phyloP scores from a whole-genome alignment of 176 grass and related monocot genomes.

The Oropetium thomaeum region DNA sequence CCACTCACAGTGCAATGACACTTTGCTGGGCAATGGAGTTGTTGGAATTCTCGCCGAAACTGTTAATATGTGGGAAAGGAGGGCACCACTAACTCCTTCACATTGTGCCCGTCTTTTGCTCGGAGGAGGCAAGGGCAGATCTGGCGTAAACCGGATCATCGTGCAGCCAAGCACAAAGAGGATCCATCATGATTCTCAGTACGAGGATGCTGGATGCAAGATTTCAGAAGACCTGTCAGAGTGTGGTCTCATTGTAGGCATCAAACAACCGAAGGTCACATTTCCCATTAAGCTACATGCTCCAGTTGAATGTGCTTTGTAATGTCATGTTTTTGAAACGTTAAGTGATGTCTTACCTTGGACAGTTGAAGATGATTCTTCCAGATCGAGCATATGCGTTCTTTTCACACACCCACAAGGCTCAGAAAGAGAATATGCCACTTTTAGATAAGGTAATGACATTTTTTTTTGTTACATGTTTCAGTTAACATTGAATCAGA shows the following conservation, averaged over 20 bases:
- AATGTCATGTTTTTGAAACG: not conserved
- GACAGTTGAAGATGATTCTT: constrained; percentile 84
- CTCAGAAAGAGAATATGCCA: constrained; percentile 90
- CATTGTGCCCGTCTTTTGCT: constrained; percentile 82
- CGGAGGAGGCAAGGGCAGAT: constrained; percentile 51
- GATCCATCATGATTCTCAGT: constrained; percentile 81
- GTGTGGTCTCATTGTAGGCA: constrained; percentile 87
- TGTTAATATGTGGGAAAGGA: constrained; percentile 93
- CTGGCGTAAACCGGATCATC: constrained; percentile 63
- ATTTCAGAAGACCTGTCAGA: constrained; percentile 79
- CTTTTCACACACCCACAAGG: constrained; percentile 97
- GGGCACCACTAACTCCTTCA: constrained; percentile 70
- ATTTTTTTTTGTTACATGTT: constrained; percentile 11
- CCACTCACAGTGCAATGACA: constrained; percentile 45
- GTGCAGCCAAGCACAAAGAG: constrained; percentile 93
- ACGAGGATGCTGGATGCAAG: constrained; percentile 87
- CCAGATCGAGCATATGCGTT: constrained; percentile 78
- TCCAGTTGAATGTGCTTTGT: not conserved
- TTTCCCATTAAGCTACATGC: not conserved
- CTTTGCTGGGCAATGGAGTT: constrained; percentile 82
- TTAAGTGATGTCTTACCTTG: not conserved
- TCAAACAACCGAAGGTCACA: constrained; percentile 91
- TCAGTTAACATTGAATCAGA: not conserved
- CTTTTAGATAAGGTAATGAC: constrained; percentile 78
- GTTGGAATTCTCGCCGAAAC: constrained; percentile 79